Percentiles rank a stretch among this genome's conserved stretches.
phyloP scores from a whole-genome alignment of 2,329 filamentous ascomycete genomes.

The Botrytis deweyae region DNA sequence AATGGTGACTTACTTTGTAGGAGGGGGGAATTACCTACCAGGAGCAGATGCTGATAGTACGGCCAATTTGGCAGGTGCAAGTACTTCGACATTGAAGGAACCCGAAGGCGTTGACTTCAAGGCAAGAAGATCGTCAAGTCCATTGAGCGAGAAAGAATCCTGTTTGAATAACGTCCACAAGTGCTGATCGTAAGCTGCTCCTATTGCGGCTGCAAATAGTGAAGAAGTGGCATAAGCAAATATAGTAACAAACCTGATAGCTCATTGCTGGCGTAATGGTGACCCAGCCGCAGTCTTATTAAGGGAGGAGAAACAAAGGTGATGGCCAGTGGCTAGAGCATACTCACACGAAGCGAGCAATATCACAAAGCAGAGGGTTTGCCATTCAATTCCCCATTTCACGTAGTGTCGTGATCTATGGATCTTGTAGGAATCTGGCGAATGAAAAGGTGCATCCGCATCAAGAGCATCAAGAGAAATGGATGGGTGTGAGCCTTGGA shows the following conservation, averaged over 20 bases:
- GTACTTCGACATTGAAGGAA: slow-evolving; percentile 20
- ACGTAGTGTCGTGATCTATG: background rate
- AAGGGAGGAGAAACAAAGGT: slow-evolving; percentile 23
- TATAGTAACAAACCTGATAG: slow-evolving; percentile 24
- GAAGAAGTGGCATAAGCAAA: slow-evolving; percentile 24
- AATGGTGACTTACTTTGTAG: background rate
- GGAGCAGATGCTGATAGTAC: too few relatives aligned
- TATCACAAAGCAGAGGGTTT: background rate
- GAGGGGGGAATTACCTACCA: background rate
- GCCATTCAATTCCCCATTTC: background rate
- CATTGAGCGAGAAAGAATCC: slow-evolving; percentile 19
- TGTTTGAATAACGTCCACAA: slow-evolving; percentile 24
- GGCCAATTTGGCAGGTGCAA: slow-evolving; percentile 5
- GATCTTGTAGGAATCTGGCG: background rate
- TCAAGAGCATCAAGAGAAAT: background rate
- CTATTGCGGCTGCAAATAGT: slow-evolving; percentile 16
- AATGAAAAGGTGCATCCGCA: background rate
- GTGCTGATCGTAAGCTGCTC: slow-evolving; percentile 23
- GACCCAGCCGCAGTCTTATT: slow-evolving; percentile 10
- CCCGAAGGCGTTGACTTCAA: slow-evolving; percentile 19
- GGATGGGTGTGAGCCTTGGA: background rate
- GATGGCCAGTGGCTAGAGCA: slow-evolving; percentile 19
- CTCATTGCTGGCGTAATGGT: slow-evolving; percentile 18
- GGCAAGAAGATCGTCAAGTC: slow-evolving; percentile 24
- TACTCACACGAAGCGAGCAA: background rate